A percentile compares a stretch with the other conserved stretches of the same genome.
Conservation (phyloP, 805 yeast species). For the Metschnikowia chrysomelidarum region DNA sequence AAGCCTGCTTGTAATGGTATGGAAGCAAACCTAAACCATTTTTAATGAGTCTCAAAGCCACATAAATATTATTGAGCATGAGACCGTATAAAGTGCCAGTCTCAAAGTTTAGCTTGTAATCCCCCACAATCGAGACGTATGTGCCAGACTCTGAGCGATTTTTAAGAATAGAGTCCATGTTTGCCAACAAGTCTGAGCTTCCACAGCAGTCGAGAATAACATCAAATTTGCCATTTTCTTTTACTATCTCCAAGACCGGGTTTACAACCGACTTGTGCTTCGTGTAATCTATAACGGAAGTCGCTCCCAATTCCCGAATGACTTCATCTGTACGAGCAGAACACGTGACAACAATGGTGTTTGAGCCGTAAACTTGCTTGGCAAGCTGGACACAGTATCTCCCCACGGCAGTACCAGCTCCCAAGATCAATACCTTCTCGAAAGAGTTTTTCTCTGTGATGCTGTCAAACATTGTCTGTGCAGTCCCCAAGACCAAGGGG, state of each 20-base stretch:
- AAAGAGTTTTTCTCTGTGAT: slow-evolving; percentile 35
- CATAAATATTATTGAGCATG: slow-evolving; percentile 1
- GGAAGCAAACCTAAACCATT: slow-evolving; percentile 21
- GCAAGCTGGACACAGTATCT: slow-evolving; percentile 54
- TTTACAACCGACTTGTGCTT: slow-evolving; percentile 34
- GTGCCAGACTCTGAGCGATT: slow-evolving; percentile 41
- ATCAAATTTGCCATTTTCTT: slow-evolving; percentile 47
- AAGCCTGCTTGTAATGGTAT: slow-evolving; percentile 29
- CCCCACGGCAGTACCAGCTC: slow-evolving; percentile 76
- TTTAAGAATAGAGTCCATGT: slow-evolving; percentile 44
- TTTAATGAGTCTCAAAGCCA: slow-evolving; percentile 10
- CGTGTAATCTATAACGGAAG: slow-evolving; percentile 55
- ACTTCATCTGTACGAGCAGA: slow-evolving; percentile 46
- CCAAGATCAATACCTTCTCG: slow-evolving; percentile 59
- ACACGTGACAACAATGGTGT: slow-evolving; percentile 55
- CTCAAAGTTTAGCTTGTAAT: slow-evolving; percentile 38
- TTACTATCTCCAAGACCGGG: slow-evolving; percentile 34
- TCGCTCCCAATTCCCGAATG: slow-evolving; percentile 55
- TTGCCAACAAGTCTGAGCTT: slow-evolving; percentile 45
- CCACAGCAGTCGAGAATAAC: slow-evolving; percentile 67
- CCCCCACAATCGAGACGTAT: slow-evolving; percentile 60
- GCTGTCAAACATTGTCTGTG: slow-evolving; percentile 39
- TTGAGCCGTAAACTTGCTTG: slow-evolving; percentile 41
- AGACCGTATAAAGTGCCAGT: slow-evolving; percentile 3
- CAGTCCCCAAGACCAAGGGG: slow-evolving; percentile 66